phyloP scores from a whole-genome alignment of 495 filamentous ascomycete species.

The Penicillium goetzii region DNA sequence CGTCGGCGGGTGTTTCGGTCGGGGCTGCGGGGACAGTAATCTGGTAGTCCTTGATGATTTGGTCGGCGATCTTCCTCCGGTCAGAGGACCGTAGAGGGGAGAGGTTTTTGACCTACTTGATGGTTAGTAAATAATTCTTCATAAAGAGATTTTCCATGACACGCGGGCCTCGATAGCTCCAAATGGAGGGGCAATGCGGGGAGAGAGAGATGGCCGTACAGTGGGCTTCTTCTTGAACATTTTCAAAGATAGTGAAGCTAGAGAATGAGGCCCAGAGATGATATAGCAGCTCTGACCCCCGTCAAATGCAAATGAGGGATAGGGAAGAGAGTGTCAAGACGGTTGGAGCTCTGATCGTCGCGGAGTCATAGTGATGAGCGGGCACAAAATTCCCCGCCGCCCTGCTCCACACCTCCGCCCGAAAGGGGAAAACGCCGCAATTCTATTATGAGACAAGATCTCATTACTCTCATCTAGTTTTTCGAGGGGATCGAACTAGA shows the following conservation, averaged over 20 bases:
- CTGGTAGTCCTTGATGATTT: slow-evolving; percentile 66
- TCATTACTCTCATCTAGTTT: neutral
- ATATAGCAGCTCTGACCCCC: slow-evolving; percentile 1
- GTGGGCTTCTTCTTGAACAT: slow-evolving; percentile 87
- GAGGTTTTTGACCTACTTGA: slow-evolving; percentile 66
- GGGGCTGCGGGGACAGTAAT: slow-evolving; percentile 50
- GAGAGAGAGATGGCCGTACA: slow-evolving; percentile 40
- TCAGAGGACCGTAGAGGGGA: slow-evolving; percentile 73
- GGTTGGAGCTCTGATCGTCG: neutral
- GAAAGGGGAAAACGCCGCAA: neutral
- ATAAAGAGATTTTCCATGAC: neutral
- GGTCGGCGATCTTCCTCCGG: slow-evolving; percentile 69
- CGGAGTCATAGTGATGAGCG: neutral
- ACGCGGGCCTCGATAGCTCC: slow-evolving; percentile 6
- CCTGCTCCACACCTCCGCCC: slow-evolving; percentile 3
- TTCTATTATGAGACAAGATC: neutral
- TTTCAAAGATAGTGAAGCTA: slow-evolving; percentile 5
- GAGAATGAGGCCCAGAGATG: neutral
- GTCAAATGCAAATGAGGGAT: too few species aligned
- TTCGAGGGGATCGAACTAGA: too few species aligned
- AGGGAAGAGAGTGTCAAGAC: neutral
- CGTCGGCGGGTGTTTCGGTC: slow-evolving; percentile 42
- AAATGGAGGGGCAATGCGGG: slow-evolving; percentile 36
- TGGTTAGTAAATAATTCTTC: slow-evolving; percentile 6
- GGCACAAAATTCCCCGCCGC: slow-evolving; percentile 11